These are phyloP conservation scores for Aspergillus novoparasiticus DNA, from an alignment of 2,329 filamentous ascomycete genomes.

Conservation along the genomic window DNA sequence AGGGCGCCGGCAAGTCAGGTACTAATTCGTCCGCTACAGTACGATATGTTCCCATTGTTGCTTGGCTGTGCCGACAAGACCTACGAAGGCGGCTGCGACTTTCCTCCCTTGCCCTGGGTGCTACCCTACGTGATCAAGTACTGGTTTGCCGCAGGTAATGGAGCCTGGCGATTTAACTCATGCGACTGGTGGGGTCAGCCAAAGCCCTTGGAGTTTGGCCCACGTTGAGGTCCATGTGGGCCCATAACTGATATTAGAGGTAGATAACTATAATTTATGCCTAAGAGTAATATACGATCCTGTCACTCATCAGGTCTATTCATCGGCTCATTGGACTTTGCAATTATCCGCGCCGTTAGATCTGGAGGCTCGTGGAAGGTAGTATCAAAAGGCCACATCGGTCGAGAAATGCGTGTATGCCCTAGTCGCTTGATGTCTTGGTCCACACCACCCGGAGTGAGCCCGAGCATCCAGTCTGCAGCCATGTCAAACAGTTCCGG, in stretches of 20 bases:
- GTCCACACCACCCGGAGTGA: slow-evolving; percentile 58
- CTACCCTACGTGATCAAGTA: background rate
- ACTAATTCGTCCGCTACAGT: background rate
- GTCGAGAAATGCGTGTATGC: slow-evolving; percentile 51
- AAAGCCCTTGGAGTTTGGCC: background rate
- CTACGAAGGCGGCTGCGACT: background rate
- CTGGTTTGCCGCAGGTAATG: background rate
- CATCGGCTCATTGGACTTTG: slow-evolving; percentile 30
- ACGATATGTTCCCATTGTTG: background rate
- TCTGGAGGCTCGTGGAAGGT: slow-evolving; percentile 37
- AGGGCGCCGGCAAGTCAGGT: background rate
- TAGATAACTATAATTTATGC: background rate
- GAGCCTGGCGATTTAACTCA: background rate
- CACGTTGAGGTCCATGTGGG: background rate
- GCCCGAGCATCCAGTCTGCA: slow-evolving; percentile 56
- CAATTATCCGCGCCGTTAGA: slow-evolving; percentile 40
- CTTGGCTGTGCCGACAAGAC: background rate
- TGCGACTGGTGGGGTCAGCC: background rate
- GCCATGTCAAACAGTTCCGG: slow-evolving; percentile 59
- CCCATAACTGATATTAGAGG: background rate
- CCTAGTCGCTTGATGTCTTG: slow-evolving; percentile 54
- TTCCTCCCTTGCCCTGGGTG: background rate
- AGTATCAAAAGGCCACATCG: slow-evolving; percentile 54
- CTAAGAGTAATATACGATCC: background rate
- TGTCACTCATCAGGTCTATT: slow-evolving; percentile 25